Base-by-base conservation (phyloP, 2,329 filamentous ascomycete species). In the Elsinoe perseae region DNA sequence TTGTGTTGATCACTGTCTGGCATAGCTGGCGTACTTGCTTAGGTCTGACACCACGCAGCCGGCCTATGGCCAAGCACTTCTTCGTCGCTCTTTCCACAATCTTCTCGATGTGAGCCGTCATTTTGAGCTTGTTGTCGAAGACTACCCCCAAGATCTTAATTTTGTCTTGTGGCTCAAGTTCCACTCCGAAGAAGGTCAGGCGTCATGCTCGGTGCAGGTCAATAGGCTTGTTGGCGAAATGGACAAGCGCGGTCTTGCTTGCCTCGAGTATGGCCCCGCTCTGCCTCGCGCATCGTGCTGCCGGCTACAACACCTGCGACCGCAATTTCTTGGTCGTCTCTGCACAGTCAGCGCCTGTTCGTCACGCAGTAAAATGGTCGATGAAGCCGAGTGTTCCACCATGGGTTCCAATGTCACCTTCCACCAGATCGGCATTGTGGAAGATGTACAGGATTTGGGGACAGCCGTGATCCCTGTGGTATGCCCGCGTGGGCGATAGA, bases 391-490 rank as follows among this genome's bases (percentile, higher is more conserved):
- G 63, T 4, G 30, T 64, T 63, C 64, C 67, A 53, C 63, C 60
- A 23, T 65, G 48, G 30, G 56, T 57, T 42, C 66, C 58, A 44
- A 72, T 70, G 23, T 58, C 56, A 42, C 58, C 50, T 54, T 72
- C 58, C 7, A 73, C 65, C 10, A 73, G 64, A 56, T 72, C 66
- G 56, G 66, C 65, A 54, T 73, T 73, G 61, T 69, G 71, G 59
- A 68, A 69, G 3, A 71, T 65, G 57, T 70, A 73, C 14, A 71
- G 59, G 18, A 70, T 66, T n/a, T 12, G 63, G 68, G 6, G 68
- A 73, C 5, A 73, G 59, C 5, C 65, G 68, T 2, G 67, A 73
- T 2, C 67, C 67, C 59, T 70, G 61, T 6, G 63, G 64, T 16
- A 68, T 53, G 23, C 69, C 63, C 1, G 63, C 42, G 14, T 57